These are phyloP conservation scores for Vigna angularis DNA, from an alignment of 306 rosid genomes.

Conservation along the genomic window DNA sequence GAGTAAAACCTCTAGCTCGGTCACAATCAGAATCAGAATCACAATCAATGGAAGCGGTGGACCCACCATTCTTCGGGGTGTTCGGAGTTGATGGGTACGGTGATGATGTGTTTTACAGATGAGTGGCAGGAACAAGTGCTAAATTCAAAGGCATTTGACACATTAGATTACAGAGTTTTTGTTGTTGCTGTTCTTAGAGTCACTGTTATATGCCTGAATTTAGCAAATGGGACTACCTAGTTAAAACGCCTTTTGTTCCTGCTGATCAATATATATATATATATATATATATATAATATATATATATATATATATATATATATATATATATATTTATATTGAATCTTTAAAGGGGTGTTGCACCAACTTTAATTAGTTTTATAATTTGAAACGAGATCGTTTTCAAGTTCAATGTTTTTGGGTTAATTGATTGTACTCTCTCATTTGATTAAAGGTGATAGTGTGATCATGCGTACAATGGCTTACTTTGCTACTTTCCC, in stretches of 20 bases:
- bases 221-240: constrained; percentile 68
- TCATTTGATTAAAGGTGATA: neutral
- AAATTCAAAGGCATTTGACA: constrained; percentile 70
- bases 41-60: too few species aligned
- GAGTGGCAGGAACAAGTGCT: constrained; percentile 86
- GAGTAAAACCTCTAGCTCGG: too few species aligned
- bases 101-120: too few species aligned
- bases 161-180: constrained; percentile 42
- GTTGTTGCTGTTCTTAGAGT: constrained; percentile 48
- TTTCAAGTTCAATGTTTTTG: neutral
- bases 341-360: constrained; percentile 13
- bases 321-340: too few species aligned
- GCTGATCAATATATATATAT: constrained; percentile 46
- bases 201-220: constrained; percentile 63
- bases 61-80: too few species aligned
- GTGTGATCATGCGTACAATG: neutral
- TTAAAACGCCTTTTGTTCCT: constrained; percentile 79
- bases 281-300: constrained; percentile 23
- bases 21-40: too few species aligned
- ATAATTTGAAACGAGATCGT: neutral
- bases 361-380: constrained; percentile 20
- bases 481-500: neutral
- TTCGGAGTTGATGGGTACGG: too few species aligned
- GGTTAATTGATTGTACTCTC: constrained; percentile 16
- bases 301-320: too few species aligned